Evolutionary conservation across 129 eudicot species (phyloP).

Genomic region (Chrysanthemum lavandulifolium): DNA sequence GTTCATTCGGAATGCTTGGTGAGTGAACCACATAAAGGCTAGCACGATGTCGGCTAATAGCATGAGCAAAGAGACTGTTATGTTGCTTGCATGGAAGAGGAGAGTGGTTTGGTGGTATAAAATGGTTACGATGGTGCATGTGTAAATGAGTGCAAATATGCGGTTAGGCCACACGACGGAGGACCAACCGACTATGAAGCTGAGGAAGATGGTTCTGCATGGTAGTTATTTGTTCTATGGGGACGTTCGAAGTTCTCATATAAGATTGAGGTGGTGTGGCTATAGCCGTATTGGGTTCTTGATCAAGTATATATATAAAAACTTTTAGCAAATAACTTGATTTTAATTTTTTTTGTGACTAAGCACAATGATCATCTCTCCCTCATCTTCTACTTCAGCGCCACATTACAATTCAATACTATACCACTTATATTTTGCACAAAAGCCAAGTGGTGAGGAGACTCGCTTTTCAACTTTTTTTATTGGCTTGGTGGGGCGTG

Average conservation of each 20-base stretch:
- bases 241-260: not conserved
- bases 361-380: too few relatives aligned
- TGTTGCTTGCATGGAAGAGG: slow-evolving; percentile 35
- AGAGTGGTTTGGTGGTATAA: slow-evolving; percentile 32
- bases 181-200: slow-evolving; percentile 33
- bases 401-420: too few relatives aligned
- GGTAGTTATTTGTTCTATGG: slow-evolving; percentile 4
- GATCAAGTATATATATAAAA: too few relatives aligned
- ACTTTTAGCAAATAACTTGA: too few relatives aligned
- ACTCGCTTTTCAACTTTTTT: too few relatives aligned
- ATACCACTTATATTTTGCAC: too few relatives aligned
- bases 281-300: too few relatives aligned
- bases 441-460: too few relatives aligned
- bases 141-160: slow-evolving; percentile 38
- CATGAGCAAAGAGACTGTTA: slow-evolving; percentile 21
- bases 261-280: not conserved
- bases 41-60: slow-evolving; percentile 43
- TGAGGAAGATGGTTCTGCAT: slow-evolving; percentile 24
- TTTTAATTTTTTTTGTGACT: too few relatives aligned
- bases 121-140: slow-evolving; percentile 35
- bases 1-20: slow-evolving; percentile 48
- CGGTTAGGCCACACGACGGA: slow-evolving; percentile 52
- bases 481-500: too few relatives aligned
- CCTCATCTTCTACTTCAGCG: too few relatives aligned
- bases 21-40: slow-evolving; percentile 49